Base-by-base conservation (phyloP, 306 rosid genomes). In the Trifolium dubium region DNA sequence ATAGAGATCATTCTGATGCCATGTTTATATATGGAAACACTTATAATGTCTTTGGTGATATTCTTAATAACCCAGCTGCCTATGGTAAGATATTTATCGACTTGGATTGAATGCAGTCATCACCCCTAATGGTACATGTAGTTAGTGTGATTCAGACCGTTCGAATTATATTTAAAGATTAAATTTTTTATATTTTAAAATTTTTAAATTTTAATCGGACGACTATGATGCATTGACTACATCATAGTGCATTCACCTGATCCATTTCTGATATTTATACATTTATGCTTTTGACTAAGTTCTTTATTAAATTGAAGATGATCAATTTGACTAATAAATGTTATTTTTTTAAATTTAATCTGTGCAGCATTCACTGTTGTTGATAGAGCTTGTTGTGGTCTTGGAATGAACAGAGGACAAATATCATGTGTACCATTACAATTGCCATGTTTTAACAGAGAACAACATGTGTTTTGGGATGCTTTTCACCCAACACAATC, bases 401-500 rank as follows among this genome's bases (percentile, higher is more conserved):
- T 88, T 3, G 96, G 91, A 79, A 59, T 51, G 62, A 70, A 79
- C 74, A 72, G 34, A 76, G 96, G 88, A 5, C 86, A 80, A 63
- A 69, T 93, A 83, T 76, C 92, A 40, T 93, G 98, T 37, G 79
- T 91, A 1, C 98, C 98, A 3, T 14, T 55, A 0, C 18, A 17
- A 54, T 2, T 80, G 32, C 94, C 98, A 64, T 93, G 98, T 76
- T 4, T 11, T 13, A 66, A 69, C 9, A 81, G 97, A 70, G 66
- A 76, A 0, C 85, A 81, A 18, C 73, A 72, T 37, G 71, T 88
- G 31, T 93, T 85, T 81, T 93, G 97, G 97, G 98, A 93, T 82
- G 97, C 98, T 13, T 89, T 81, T 37, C 96, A 93, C 70, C 98
- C 97, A 9, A 78, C 94, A 0, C 89, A 86, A 70, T 83, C 89